Evolutionary conservation across 495 filamentous ascomycete species (phyloP).

Genomic region (Apodospora peruviana): DNA sequence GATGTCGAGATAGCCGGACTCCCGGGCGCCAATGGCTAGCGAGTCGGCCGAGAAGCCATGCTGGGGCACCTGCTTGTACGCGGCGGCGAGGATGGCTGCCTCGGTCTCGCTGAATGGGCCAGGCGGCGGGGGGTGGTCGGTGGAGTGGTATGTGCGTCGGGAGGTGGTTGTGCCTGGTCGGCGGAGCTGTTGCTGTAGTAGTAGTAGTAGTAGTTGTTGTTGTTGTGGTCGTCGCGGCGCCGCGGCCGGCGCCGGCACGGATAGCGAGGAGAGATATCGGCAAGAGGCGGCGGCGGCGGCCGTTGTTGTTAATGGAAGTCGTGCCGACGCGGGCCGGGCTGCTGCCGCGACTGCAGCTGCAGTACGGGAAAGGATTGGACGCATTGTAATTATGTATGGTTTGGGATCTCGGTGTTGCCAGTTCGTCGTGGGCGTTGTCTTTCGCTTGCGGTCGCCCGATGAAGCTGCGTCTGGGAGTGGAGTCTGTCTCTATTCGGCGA

Average conservation of each 20-base stretch:
- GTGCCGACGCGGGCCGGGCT: too few species aligned
- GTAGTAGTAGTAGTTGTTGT: neutral
- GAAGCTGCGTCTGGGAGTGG: too few species aligned
- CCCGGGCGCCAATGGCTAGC: slow-evolving; percentile 71
- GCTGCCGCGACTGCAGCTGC: neutral
- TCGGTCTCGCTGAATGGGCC: slow-evolving; percentile 64
- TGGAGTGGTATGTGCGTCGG: slow-evolving; percentile 14
- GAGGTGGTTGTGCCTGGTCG: neutral
- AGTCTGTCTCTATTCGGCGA: too few species aligned
- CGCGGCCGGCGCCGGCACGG: too few species aligned
- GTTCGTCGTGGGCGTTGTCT: too few species aligned
- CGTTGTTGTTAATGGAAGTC: neutral
- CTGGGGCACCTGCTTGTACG: slow-evolving; percentile 69
- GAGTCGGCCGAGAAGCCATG: slow-evolving; percentile 75
- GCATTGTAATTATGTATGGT: too few species aligned
- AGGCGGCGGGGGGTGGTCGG: slow-evolving; percentile 8
- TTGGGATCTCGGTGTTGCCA: too few species aligned
- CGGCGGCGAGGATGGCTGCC: slow-evolving; percentile 70
- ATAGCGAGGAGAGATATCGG: neutral
- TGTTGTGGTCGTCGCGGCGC: neutral
- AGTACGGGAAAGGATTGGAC: neutral
- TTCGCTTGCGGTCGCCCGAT: too few species aligned
- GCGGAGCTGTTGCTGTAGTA: neutral
- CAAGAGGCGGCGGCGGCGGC: neutral
- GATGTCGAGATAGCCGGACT: slow-evolving; percentile 80